These are phyloP conservation scores for Dictyophora rubrovolvata DNA, from an alignment of 768 basidiomycete genomes.

Conservation along the genomic window DNA sequence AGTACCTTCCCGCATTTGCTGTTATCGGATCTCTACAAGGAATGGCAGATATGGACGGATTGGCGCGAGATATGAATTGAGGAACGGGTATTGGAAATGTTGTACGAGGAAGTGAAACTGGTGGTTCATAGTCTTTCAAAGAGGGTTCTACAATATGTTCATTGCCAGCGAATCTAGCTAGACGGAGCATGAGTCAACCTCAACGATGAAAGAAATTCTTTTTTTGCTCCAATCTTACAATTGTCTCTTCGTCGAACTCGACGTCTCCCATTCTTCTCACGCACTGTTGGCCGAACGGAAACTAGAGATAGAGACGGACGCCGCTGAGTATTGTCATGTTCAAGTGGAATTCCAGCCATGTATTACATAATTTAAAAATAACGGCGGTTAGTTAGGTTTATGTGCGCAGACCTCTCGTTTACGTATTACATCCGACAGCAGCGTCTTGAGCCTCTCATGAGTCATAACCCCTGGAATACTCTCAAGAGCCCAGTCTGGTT, in stretches of 20 bases:
- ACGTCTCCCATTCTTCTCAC: slow-evolving; percentile 67
- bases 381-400: not conserved
- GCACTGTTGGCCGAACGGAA: slow-evolving; percentile 26
- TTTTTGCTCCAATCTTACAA: slow-evolving; percentile 31
- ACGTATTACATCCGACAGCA: slow-evolving; percentile 1
- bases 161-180: slow-evolving; percentile 66
- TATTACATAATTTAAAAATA: not conserved
- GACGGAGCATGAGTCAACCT: slow-evolving; percentile 5
- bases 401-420: not conserved
- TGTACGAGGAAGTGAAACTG: slow-evolving; percentile 31
- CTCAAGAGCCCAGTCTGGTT: not conserved
- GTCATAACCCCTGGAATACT: not conserved
- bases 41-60: slow-evolving; percentile 36
- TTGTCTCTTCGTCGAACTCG: slow-evolving; percentile 72
- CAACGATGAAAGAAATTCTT: not conserved
- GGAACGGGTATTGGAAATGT: slow-evolving; percentile 78
- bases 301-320: not conserved
- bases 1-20: slow-evolving; percentile 67
- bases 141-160: slow-evolving; percentile 60
- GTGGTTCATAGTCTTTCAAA: slow-evolving; percentile 41
- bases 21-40: slow-evolving; percentile 39
- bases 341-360: not conserved
- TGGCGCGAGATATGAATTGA: slow-evolving; percentile 51
- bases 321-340: not conserved
- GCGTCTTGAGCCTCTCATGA: not conserved